phyloP scores from a whole-genome alignment of 2,329 filamentous ascomycete species.

The Cladobotryum mycophilum region DNA sequence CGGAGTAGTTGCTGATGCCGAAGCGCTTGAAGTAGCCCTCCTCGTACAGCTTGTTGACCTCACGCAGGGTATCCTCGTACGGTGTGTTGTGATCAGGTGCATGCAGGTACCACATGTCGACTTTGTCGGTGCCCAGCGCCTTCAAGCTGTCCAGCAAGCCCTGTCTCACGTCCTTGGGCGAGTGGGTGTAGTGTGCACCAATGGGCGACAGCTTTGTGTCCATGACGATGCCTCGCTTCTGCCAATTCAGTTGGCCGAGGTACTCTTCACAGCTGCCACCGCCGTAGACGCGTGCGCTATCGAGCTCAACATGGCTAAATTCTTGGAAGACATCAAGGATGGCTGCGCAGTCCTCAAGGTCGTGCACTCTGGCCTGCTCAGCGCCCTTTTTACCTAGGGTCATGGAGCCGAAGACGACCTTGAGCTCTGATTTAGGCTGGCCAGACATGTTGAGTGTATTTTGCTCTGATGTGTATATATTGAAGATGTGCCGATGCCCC shows the following conservation, averaged over 20 bases:
- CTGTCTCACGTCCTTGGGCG: neutral
- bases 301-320: constrained; percentile 9
- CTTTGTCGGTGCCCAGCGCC: constrained; percentile 10
- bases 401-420: constrained; percentile 11
- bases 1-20: constrained; percentile 66
- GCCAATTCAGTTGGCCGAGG: constrained; percentile 7
- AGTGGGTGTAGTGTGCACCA: neutral
- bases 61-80: constrained; percentile 63
- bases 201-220: neutral
- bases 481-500: no score
- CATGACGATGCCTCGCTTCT: neutral
- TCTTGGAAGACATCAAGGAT: constrained; percentile 9
- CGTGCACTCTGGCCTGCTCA: constrained; percentile 8
- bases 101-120: constrained; percentile 30
- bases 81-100: constrained; percentile 53
- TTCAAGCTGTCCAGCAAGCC: constrained; percentile 3
- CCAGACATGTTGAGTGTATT: neutral
- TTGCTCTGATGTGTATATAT: no score
- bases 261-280: constrained; percentile 9
- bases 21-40: constrained; percentile 65
- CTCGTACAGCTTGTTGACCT: constrained; percentile 62
- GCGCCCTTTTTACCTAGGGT: constrained; percentile 9
- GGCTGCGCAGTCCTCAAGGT: constrained; percentile 3
- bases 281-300: constrained; percentile 9
- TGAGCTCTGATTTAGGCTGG: constrained; percentile 7